Evolutionary conservation across 208 protist genomes (phyloP).

Genomic region (Crithidia bombi): DNA sequence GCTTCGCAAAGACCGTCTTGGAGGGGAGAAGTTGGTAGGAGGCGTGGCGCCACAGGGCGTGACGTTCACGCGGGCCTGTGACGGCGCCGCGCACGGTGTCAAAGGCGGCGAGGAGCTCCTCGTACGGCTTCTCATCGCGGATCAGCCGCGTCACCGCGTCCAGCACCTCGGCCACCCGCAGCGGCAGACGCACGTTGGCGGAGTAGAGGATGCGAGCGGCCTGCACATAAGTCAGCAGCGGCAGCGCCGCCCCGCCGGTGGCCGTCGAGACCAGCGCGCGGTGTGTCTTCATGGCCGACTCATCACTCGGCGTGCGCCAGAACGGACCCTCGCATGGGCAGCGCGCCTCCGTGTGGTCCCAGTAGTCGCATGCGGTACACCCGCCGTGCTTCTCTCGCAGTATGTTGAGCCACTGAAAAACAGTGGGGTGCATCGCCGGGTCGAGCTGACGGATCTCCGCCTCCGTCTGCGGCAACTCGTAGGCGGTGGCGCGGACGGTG

Average conservation of each 20-base stretch:
- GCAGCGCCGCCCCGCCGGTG: slow-evolving; percentile 24
- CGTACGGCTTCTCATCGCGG: slow-evolving; percentile 63
- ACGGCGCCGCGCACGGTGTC: slow-evolving; percentile 81
- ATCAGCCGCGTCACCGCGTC: slow-evolving; percentile 74
- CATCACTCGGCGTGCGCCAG: slow-evolving; percentile 44
- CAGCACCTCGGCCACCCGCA: slow-evolving; percentile 50
- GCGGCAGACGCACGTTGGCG: slow-evolving; percentile 63
- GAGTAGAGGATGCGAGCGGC: slow-evolving; percentile 69
- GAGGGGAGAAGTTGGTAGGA: slow-evolving; percentile 78
- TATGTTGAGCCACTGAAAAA: slow-evolving; percentile 58
- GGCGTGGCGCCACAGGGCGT: slow-evolving; percentile 87
- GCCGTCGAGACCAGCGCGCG: slow-evolving; percentile 18
- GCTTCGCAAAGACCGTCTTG: slow-evolving; percentile 82
- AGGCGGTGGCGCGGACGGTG: slow-evolving; percentile 32
- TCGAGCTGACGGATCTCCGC: slow-evolving; percentile 60
- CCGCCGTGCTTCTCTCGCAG: slow-evolving; percentile 63
- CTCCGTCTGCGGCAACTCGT: slow-evolving; percentile 48
- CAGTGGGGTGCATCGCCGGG: slow-evolving; percentile 72
- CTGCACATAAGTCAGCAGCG: slow-evolving; percentile 54
- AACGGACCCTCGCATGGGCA: slow-evolving; percentile 85
- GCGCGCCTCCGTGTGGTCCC: slow-evolving; percentile 63
- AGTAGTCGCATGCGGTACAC: slow-evolving; percentile 79
- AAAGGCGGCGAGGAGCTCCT: slow-evolving; percentile 80
- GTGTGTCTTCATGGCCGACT: slow-evolving; percentile 32
- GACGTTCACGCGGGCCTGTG: slow-evolving; percentile 75